Evolutionary conservation across 345 rosid species (phyloP).

Genomic region (Noccaea caerulescens): DNA sequence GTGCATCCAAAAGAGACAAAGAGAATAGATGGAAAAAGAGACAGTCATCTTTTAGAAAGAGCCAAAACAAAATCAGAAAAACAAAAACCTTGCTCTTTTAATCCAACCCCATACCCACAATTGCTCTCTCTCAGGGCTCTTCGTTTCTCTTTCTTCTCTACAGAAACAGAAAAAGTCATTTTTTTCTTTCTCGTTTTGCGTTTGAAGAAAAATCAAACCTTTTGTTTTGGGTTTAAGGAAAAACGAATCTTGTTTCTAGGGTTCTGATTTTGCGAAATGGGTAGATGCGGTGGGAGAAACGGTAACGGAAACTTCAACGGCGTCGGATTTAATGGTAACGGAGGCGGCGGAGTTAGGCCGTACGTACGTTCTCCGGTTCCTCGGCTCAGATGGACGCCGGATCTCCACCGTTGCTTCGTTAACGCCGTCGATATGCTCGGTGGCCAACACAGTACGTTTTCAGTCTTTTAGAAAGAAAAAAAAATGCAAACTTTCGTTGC

Average conservation of each 20-base stretch:
- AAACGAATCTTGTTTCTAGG: constrained; percentile 16
- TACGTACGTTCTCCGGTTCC: constrained; percentile 91
- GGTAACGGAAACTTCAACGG: constrained; percentile 26
- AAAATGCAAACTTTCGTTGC: not conserved
- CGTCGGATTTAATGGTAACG: constrained; percentile 32
- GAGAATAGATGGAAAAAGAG: constrained; percentile 44
- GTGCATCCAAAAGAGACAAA: constrained; percentile 47
- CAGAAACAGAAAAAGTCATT: no score
- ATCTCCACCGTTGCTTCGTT: constrained; percentile 90
- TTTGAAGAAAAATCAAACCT: not conserved
- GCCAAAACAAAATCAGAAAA: constrained; percentile 38
- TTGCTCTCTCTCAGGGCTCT: constrained; percentile 32
- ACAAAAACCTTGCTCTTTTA: constrained; percentile 34
- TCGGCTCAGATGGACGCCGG: constrained; percentile 96
- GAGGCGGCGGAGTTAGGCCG: constrained; percentile 75
- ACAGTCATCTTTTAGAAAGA: constrained; percentile 37
- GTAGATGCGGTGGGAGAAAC: constrained; percentile 64
- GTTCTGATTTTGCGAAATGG: constrained; percentile 50
- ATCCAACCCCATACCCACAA: constrained; percentile 31
- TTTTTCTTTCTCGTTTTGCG: not conserved
- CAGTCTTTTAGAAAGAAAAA: not conserved
- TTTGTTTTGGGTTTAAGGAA: not conserved
- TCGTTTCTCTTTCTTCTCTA: constrained; percentile 17
- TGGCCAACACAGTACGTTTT: constrained; percentile 72
- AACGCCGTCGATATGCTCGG: constrained; percentile 90